Evolutionary conservation across 805 yeast genomes (phyloP).

Genomic region (Schwanniomyces vanrijiae): DNA sequence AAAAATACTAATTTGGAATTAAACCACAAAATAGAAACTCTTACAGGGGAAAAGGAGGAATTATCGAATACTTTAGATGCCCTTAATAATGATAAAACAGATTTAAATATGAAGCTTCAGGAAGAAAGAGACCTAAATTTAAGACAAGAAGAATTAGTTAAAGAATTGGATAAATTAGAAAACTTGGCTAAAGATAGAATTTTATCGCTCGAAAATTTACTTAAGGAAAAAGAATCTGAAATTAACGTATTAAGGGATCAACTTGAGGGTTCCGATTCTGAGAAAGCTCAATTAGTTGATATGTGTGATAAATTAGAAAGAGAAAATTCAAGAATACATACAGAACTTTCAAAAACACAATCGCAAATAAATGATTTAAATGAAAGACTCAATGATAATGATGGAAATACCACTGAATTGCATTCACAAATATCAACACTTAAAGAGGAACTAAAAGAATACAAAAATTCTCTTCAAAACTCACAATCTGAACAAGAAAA

Average conservation of each 20-base stretch:
- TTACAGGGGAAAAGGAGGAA: slow-evolving; percentile 18
- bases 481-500: slow-evolving; percentile 9
- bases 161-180: slow-evolving; percentile 22
- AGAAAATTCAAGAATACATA: slow-evolving; percentile 7
- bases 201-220: slow-evolving; percentile 14
- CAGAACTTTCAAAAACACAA: slow-evolving; percentile 8
- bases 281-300: slow-evolving; percentile 11
- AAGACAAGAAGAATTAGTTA: slow-evolving; percentile 20
- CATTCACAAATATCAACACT: slow-evolving; percentile 1
- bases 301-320: slow-evolving; percentile 11
- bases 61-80: slow-evolving; percentile 5
- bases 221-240: slow-evolving; percentile 12
- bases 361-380: slow-evolving; percentile 14
- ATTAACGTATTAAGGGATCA: neutral
- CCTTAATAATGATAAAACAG: slow-evolving; percentile 7
- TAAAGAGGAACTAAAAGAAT: slow-evolving; percentile 7
- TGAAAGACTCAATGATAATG: neutral
- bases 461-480: slow-evolving; percentile 2
- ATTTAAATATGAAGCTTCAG: slow-evolving; percentile 9
- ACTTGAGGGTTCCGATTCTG: slow-evolving; percentile 4
- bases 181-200: slow-evolving; percentile 22
- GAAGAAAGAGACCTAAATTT: slow-evolving; percentile 14
- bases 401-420: neutral
- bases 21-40: slow-evolving; percentile 13
- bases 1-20: slow-evolving; percentile 10